These are phyloP conservation scores for Protostelium mycophagum DNA, from an alignment of 78 protist species.

Conservation along the genomic window DNA sequence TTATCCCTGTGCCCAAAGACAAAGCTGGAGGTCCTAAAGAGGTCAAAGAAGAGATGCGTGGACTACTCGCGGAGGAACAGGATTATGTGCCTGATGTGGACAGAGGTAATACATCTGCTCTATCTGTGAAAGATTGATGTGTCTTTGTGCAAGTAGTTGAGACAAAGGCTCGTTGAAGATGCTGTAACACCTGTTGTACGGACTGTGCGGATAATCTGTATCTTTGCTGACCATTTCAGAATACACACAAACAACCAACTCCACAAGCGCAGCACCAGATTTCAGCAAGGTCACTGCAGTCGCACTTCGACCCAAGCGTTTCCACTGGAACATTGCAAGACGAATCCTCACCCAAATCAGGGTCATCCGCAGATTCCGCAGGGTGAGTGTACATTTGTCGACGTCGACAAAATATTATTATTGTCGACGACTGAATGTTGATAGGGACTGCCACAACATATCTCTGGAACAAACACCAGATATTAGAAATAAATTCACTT, in stretches of 20 bases:
- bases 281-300: not conserved
- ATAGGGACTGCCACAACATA: not conserved
- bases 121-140: too few relatives aligned
- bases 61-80: not conserved
- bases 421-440: too few relatives aligned
- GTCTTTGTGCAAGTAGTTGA: too few relatives aligned
- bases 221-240: not conserved
- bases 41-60: not conserved
- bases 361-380: not conserved
- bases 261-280: not conserved
- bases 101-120: not conserved
- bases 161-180: too few relatives aligned
- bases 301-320: not conserved
- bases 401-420: too few relatives aligned
- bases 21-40: not conserved
- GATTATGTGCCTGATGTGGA: not conserved
- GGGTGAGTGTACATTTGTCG: too few relatives aligned
- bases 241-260: not conserved
- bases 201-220: too few relatives aligned
- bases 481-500: too few relatives aligned
- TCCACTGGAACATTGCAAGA: not conserved
- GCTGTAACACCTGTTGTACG: too few relatives aligned
- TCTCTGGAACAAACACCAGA: not conserved
- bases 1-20: not conserved
- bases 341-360: not conserved